Evolutionary conservation across 2,329 filamentous ascomycete species (phyloP), one percentile per base, ranked within the genome.

Genomic region (Dactylonectria estremocensis): DNA sequence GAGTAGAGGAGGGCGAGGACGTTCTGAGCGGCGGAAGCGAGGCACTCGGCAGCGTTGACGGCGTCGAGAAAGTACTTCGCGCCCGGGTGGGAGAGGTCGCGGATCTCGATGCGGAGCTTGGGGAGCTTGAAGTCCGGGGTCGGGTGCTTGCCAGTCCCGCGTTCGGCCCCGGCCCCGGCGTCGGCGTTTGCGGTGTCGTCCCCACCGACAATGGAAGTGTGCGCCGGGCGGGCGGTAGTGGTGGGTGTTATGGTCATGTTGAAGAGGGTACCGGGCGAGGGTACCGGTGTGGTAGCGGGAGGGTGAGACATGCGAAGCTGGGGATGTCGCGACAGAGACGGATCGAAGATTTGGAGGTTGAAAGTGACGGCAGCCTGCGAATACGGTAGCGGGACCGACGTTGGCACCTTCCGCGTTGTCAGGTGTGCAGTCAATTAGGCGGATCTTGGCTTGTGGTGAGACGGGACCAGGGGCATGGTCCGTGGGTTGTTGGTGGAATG

Each of bases 1-100:
- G 77, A 74, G 80, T 98, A 98, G 33, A 98, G 90, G 28, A 90
- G 87, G 33, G 84, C 83, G 55, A 96, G 87, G 16, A 98, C 94
- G 69, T 88, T 87, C 56, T 86, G 80, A 35, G 95, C 87, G 64
- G 92, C 90, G 13, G 83, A 80, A 59, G 88, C 81, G 49, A 97
- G 83, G 58, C 91, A 87, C 18, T 85, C 82, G 43, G 89, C 82
- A 61, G 91, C 87, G 77, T 93, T 88, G 69, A 94, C 83, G 45
- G 90, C 83, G 58, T 82, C 80, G 66, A 97, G 88, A 80, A 97
- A 97, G 69, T 89, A 82, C 35, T 83, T 78, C 5, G 91, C 83
- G 63, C 92, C 93, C 1, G 87, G 80, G 80, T 91, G 87, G 60
- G 78, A 76, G 66, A 91, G 81, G 74, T 92, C 88, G 55, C 86